Percentiles rank a stretch among this genome's conserved stretches.
Conservation (phyloP, 805 yeast species). For the Saccharomyces paradoxus region DNA sequence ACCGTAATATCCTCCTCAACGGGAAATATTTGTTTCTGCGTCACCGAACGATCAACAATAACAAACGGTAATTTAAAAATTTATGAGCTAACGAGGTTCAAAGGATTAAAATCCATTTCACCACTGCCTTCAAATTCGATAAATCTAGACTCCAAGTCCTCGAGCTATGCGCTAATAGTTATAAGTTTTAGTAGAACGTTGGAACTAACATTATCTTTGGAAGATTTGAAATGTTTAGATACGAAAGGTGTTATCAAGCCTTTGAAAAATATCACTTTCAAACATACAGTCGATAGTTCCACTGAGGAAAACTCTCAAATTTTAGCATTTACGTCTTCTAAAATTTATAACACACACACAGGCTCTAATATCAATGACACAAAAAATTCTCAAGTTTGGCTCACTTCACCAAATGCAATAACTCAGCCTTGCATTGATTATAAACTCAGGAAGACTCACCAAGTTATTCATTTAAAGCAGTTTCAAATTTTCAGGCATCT, state of each 20-base stretch:
- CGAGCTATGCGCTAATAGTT: constrained; percentile 11
- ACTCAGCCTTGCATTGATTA: constrained; percentile 9
- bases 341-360: background rate
- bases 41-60: constrained; percentile 6
- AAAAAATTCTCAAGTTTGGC: constrained; percentile 12
- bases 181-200: constrained; percentile 19
- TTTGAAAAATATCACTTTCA: constrained; percentile 8
- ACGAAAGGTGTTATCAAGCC: constrained; percentile 7
- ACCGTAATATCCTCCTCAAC: constrained; percentile 16
- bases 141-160: background rate
- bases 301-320: constrained; percentile 13
- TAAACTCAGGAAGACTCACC: constrained; percentile 7
- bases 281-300: constrained; percentile 16
- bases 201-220: constrained; percentile 11
- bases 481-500: constrained; percentile 8
- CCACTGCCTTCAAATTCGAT: constrained; percentile 4
- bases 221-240: constrained; percentile 3
- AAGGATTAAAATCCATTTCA: constrained; percentile 20
- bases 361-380: background rate
- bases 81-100: constrained; percentile 22
- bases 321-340: constrained; percentile 6
- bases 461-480: constrained; percentile 7
- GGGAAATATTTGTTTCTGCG: constrained; percentile 20
- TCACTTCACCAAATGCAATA: constrained; percentile 15
- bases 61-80: constrained; percentile 7